These are phyloP conservation scores for Ascocoryne sarcoides DNA, from an alignment of 2,329 filamentous ascomycete species.

Conservation along the genomic window DNA sequence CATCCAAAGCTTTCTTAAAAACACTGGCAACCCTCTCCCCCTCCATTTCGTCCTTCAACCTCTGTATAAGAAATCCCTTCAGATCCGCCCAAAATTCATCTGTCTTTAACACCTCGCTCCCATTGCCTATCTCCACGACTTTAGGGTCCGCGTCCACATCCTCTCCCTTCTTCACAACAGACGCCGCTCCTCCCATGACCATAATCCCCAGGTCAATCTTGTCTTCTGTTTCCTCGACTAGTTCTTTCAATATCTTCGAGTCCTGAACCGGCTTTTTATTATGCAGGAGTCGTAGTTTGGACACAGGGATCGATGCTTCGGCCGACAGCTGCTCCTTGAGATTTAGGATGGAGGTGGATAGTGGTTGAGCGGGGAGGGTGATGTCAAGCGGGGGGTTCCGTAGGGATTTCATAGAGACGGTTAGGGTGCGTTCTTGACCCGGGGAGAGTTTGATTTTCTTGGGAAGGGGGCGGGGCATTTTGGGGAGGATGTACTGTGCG, in stretches of 20 bases:
- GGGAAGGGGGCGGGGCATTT: slow-evolving; percentile 49
- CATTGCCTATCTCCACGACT: slow-evolving; percentile 45
- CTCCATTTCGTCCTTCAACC: slow-evolving; percentile 60
- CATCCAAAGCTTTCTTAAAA: too few species aligned
- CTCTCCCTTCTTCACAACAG: slow-evolving; percentile 30
- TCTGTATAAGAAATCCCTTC: slow-evolving; percentile 68
- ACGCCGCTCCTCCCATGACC: slow-evolving; percentile 65
- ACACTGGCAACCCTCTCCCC: slow-evolving; percentile 60
- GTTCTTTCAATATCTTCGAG: slow-evolving; percentile 66
- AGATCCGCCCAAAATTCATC: slow-evolving; percentile 83
- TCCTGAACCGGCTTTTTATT: slow-evolving; percentile 81
- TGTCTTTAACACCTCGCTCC: slow-evolving; percentile 52
- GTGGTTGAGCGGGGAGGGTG: slow-evolving; percentile 51
- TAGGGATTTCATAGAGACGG: slow-evolving; percentile 63
- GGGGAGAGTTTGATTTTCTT: slow-evolving; percentile 37
- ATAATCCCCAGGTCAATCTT: slow-evolving; percentile 76
- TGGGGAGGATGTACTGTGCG: slow-evolving; percentile 61
- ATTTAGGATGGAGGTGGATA: slow-evolving; percentile 67
- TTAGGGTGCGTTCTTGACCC: slow-evolving; percentile 44
- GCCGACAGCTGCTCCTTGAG: slow-evolving; percentile 62
- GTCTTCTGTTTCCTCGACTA: slow-evolving; percentile 47
- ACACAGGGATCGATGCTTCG: slow-evolving; percentile 53
- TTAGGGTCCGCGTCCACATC: slow-evolving; percentile 27
- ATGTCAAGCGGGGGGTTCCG: slow-evolving; percentile 67
- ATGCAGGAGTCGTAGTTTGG: slow-evolving; percentile 78